Base-by-base conservation (phyloP, 331 rosid species). In the Arachis monticola region DNA sequence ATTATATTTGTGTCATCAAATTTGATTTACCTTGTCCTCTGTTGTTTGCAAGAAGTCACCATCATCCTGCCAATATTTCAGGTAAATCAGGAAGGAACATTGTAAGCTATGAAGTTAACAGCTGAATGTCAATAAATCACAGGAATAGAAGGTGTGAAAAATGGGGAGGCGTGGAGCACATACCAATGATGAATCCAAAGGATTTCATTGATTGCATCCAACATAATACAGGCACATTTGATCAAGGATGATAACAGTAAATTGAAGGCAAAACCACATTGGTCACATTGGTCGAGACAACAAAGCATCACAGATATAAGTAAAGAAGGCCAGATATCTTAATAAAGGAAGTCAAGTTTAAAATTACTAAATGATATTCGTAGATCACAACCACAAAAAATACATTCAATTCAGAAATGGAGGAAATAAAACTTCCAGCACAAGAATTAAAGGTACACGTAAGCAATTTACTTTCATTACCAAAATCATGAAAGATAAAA, bases 21-120 rank as follows among this genome's bases (percentile, higher is more conserved):
- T 12, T 56, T 72, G 46, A 59, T 74, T 76, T 77, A 94, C 99
- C 93, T 90, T 90, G 69, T 92, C 97, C 75, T 94, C 97, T 8
- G 88, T 84, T 72, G 80, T 90, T 70, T 87, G 84, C 83, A 90
- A 75, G 81, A 90, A 94, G 79, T 94, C 99, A 57, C 80, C 92
- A 67, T 94, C 99, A 86, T 87, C 97, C 99, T 94, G 83, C 79
- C 58, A 76, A 85, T 22, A 75, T 62, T 73, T 67, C 55, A 72
- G 53, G 52, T 5, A 72, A 58, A 62, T 83, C 60, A 85, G 63
- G 75, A 22, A 22, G 22, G 22, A 85, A 76, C 67, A 80, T 38
- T 65, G 31, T 60, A 32, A 50, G 65, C 14, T 31, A 65, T 76
- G 38, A 78, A 74, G 72, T 30, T 11, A 42, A 50, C 2, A 67